Evolutionary conservation across 331 rosid species (phyloP).

Genomic region (Malus hybrid): DNA sequence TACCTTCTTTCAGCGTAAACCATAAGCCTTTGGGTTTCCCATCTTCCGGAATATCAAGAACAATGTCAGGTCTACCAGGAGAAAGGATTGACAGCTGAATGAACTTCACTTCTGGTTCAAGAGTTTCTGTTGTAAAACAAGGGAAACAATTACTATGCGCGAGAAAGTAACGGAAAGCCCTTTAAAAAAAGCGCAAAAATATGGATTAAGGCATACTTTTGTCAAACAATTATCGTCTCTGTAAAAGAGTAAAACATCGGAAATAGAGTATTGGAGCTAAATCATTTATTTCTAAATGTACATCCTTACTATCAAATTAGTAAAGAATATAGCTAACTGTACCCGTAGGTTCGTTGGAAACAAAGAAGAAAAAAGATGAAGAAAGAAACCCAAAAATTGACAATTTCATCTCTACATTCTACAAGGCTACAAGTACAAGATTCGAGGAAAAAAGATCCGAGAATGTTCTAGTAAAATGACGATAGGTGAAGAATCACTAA

Average conservation of each 20-base stretch:
- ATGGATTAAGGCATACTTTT: background rate
- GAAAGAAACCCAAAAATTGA: background rate
- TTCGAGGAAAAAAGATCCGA: background rate
- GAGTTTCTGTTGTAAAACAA: constrained; percentile 42
- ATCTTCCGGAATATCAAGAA: constrained; percentile 74
- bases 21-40: constrained; percentile 86
- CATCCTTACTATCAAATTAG: background rate
- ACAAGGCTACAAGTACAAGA: background rate
- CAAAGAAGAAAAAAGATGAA: too few relatives aligned
- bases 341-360: too few relatives aligned
- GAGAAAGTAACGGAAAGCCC: background rate
- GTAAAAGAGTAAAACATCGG: background rate
- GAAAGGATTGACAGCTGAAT: constrained; percentile 59
- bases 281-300: background rate
- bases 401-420: background rate
- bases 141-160: background rate
- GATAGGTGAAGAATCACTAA: background rate
- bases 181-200: background rate
- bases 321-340: background rate
- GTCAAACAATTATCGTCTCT: background rate
- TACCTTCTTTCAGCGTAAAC: constrained; percentile 94
- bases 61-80: constrained; percentile 71
- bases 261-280: background rate
- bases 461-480: background rate
- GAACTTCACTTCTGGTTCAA: constrained; percentile 89